phyloP scores from a whole-genome alignment of 1,139 yeast genomes.

The Hyphopichia khmerensis region DNA sequence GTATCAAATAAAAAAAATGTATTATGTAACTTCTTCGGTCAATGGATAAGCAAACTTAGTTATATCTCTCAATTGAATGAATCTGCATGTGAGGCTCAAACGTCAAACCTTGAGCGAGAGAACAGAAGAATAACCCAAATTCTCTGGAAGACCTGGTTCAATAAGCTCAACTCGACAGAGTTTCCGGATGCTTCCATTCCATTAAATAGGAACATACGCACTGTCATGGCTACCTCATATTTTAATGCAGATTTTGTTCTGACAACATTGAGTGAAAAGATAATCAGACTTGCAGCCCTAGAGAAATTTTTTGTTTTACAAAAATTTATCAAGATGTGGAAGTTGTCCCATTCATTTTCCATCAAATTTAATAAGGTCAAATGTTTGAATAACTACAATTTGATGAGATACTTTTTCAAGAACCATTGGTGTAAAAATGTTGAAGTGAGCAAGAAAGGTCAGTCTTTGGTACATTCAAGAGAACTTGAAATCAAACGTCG shows the following conservation, averaged over 20 bases:
- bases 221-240: no score
- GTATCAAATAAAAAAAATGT: neutral
- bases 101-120: neutral
- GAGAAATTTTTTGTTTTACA: slow-evolving; percentile 10
- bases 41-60: neutral
- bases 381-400: slow-evolving; percentile 5
- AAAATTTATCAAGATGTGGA: slow-evolving; percentile 18
- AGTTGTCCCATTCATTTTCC: slow-evolving; percentile 6
- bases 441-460: slow-evolving; percentile 7
- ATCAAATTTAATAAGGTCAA: slow-evolving; percentile 7
- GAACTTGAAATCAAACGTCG: slow-evolving; percentile 6
- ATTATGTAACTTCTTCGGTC: neutral
- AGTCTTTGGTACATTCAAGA: slow-evolving; percentile 2
- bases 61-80: neutral
- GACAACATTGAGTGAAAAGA: slow-evolving; percentile 10
- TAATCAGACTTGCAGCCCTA: slow-evolving; percentile 8
- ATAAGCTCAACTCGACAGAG: no score
- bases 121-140: no score
- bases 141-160: no score
- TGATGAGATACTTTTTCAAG: slow-evolving; percentile 12
- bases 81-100: neutral
- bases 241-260: no score
- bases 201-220: no score
- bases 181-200: no score
- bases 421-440: slow-evolving; percentile 15